A percentile compares a stretch with the other conserved stretches of the same genome.
Conservation (phyloP, 73 alveolate genomes). For the Uronychia binucleata region DNA sequence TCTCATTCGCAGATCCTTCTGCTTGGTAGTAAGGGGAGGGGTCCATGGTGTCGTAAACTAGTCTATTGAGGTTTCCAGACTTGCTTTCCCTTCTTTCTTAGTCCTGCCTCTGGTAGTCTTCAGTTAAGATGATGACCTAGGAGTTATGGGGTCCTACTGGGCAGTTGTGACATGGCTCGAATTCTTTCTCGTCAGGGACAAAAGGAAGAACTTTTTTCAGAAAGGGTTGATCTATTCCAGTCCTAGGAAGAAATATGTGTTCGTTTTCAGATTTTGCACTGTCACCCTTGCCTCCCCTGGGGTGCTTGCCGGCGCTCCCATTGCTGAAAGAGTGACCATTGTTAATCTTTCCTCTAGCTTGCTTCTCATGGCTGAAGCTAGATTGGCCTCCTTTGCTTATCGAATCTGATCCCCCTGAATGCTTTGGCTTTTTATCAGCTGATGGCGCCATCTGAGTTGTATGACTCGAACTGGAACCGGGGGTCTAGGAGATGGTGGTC, state of each 20-base stretch:
- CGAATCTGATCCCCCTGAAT: background rate
- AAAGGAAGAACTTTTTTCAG: background rate
- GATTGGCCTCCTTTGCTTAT: background rate
- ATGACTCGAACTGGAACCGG: background rate
- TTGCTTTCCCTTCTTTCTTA: background rate
- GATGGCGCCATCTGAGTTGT: background rate
- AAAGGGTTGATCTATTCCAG: background rate
- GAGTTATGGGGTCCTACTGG: background rate
- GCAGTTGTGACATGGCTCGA: background rate
- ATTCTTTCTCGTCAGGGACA: background rate
- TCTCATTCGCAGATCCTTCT: background rate
- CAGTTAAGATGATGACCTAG: background rate
- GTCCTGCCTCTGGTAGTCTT: background rate
- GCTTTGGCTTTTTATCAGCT: background rate
- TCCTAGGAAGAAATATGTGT: background rate
- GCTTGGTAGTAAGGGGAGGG: conserved; percentile 13
- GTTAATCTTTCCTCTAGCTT: background rate
- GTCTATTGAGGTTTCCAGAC: background rate
- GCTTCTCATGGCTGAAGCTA: background rate
- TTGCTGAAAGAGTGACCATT: background rate
- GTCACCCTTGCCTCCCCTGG: background rate
- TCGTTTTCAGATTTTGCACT: background rate
- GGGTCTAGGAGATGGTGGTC: background rate
- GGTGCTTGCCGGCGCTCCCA: background rate
- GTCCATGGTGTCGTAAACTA: conserved; percentile 35